A percentile compares a stretch with the other conserved stretches of the same genome.
Evolutionary conservation across 176 grass and related monocot genomes (phyloP).

Genomic region (Tillandsia fasciculata): DNA sequence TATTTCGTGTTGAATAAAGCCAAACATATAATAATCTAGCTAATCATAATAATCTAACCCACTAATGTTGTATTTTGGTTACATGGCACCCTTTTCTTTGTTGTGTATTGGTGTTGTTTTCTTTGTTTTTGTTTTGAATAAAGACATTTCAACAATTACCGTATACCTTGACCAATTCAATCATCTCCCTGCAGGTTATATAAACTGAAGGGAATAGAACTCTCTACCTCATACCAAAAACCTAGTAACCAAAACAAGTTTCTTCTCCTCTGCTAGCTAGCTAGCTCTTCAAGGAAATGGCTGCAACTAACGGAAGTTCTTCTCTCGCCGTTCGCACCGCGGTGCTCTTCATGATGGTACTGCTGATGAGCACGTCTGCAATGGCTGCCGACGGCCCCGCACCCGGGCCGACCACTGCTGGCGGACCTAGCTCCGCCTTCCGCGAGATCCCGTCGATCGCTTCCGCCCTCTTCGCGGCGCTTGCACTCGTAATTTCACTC

Average conservation of each 20-base stretch:
- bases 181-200: too few relatives aligned
- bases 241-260: background rate
- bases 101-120: too few relatives aligned
- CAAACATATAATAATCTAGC: too few relatives aligned
- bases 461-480: slow-evolving; percentile 1
- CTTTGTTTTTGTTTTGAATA: too few relatives aligned
- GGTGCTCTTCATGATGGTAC: background rate
- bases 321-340: background rate
- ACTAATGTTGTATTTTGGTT: too few relatives aligned
- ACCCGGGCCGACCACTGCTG: slow-evolving; percentile 11
- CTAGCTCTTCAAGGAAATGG: background rate
- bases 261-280: background rate
- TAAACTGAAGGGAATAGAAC: too few relatives aligned
- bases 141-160: too few relatives aligned
- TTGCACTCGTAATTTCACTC: slow-evolving; percentile 5
- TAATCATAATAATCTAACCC: too few relatives aligned
- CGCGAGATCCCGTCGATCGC: slow-evolving; percentile 11
- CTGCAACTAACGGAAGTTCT: background rate
- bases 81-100: too few relatives aligned
- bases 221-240: too few relatives aligned
- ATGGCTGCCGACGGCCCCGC: background rate
- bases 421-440: background rate
- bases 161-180: too few relatives aligned
- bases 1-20: too few relatives aligned
- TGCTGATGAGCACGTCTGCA: background rate